Evolutionary conservation across 345 rosid genomes (phyloP).

Genomic region (Sonneratia caseolaris): DNA sequence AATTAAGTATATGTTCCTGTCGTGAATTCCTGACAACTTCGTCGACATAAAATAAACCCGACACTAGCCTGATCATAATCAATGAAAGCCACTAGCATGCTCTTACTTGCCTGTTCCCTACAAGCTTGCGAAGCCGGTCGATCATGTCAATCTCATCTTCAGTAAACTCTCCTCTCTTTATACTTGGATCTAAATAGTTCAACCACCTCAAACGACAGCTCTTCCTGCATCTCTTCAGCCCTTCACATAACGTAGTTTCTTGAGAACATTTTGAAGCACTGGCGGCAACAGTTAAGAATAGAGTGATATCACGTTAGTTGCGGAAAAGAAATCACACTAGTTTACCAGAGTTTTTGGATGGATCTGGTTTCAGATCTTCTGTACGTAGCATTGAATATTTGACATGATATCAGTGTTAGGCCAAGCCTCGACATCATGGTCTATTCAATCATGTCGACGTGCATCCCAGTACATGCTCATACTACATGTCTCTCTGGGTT

Average conservation of each 20-base stretch:
- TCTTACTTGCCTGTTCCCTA: conserved; percentile 39
- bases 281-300: no score
- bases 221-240: conserved; percentile 55
- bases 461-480: no score
- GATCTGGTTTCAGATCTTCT: no score
- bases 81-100: not conserved
- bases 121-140: conserved; percentile 44
- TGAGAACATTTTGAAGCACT: no score
- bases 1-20: not conserved
- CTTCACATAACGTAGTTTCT: conserved; percentile 11
- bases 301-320: no score
- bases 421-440: no score
- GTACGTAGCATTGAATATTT: no score
- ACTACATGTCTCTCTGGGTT: no score
- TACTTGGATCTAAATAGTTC: conserved; percentile 45
- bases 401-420: not conserved
- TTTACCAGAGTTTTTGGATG: no score
- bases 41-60: not conserved
- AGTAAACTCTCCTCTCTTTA: conserved; percentile 38
- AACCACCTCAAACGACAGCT: conserved; percentile 62
- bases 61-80: not conserved
- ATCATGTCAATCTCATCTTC: conserved; percentile 57
- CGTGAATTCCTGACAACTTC: no score
- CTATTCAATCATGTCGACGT: no score
- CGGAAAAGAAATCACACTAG: no score